Base-by-base conservation (phyloP, 176 grass and related monocot genomes). In the Tuctoria greenei region DNA sequence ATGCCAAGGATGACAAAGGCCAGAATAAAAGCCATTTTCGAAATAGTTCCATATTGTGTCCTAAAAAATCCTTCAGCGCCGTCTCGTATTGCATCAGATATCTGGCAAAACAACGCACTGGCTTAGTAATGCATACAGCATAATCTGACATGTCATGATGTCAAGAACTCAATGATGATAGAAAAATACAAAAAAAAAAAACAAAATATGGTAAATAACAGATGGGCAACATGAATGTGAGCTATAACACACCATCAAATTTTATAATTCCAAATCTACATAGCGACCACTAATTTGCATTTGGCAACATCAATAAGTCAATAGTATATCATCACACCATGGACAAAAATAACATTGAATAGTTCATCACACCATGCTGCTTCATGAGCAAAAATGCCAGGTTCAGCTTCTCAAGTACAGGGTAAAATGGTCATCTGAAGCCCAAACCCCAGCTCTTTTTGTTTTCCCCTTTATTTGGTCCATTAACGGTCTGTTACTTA, bases 41-140 rank as follows among this genome's bases (percentile, higher is more conserved):
- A 99, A 76, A 99, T 99, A 26, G 91, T 89, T 58, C 95, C 91
- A 86, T 98, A 98, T n/a, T 98, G 91, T 49, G 95, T 98, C 84
- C 82, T 92, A 71, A 94, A 98, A 73, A 98, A 98, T 54, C 95
- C 95, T 98, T 98, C 89, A 73, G 91, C 95, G 1, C 95, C 95
- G 84, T 94, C 95, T 68, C 91, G 81, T 85, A 95, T 99, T 80
- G 95, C 95, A 78, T 99, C 95, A 73, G 95, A 99, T 88, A 99
- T 99, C 95, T 99, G 72, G 77, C 60, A 71, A 55, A 49, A 80
- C 64, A 83, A 88, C 16, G 24, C 7, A 57, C 2, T 39, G 64
- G 84, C 45, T 60, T 5, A 68, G 36, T 64, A 73, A 78, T 5
- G 40, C 16, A 50, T 65, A 56, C n/a, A 68, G 15, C 16, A 67